Conservation (phyloP, 2,329 filamentous ascomycete species). For the Verticillium klebahnii region DNA sequence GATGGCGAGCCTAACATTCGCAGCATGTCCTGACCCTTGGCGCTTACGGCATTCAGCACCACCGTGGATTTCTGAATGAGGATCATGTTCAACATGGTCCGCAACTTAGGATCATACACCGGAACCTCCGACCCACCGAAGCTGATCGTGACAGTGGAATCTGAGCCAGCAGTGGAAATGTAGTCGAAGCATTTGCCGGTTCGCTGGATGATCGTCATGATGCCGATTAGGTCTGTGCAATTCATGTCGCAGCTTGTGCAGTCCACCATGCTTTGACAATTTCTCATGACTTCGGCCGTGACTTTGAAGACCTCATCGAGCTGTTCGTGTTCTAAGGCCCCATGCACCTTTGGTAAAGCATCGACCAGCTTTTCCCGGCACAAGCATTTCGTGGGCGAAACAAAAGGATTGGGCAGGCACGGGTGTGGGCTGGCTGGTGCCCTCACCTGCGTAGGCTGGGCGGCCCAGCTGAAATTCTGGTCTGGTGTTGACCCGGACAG, state of each 20-base stretch:
- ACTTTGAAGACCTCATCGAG: not conserved
- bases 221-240: not conserved
- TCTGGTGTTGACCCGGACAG: not conserved
- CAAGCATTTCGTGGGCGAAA: not conserved
- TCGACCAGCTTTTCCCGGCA: not conserved
- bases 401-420: not conserved
- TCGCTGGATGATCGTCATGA: not conserved
- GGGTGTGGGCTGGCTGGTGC: not conserved
- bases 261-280: not conserved
- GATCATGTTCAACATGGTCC: not conserved
- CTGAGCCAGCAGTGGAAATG: not conserved
- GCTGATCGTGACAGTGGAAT: not conserved
- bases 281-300: not conserved
- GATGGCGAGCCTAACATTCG: not conserved
- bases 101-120: not conserved
- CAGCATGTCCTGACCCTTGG: not conserved
- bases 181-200: not conserved
- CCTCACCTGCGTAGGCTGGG: not conserved
- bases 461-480: not conserved
- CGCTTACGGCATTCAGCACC: not conserved
- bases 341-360: not conserved
- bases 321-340: not conserved
- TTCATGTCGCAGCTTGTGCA: not conserved
- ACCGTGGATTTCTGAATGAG: not conserved
- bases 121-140: not conserved